Evolutionary conservation across 768 basidiomycete genomes (phyloP).

Genomic region (Epithele typhae): DNA sequence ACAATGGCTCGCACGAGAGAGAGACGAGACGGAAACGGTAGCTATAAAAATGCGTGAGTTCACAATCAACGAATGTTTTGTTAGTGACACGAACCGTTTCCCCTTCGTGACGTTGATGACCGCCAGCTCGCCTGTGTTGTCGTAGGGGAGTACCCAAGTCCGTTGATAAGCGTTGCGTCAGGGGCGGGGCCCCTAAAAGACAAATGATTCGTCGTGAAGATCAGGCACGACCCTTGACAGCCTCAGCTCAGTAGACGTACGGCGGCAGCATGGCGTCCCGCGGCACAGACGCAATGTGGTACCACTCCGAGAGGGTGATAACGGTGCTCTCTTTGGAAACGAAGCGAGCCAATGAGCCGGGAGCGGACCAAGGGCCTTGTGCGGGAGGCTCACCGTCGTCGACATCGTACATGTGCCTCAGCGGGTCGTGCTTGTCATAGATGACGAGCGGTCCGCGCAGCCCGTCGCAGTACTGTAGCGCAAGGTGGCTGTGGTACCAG

Average conservation of each 20-base stretch:
- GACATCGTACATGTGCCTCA: conserved; percentile 23
- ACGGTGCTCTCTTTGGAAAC: conserved; percentile 35
- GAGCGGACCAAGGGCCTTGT: neutral
- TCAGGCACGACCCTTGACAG: conserved; percentile 2
- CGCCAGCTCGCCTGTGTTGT: conserved; percentile 30
- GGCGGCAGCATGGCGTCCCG: no score
- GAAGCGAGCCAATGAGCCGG: neutral
- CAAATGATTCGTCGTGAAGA: conserved; percentile 11
- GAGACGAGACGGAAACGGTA: conserved; percentile 37
- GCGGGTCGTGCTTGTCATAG: conserved; percentile 27
- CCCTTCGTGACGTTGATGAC: conserved; percentile 19
- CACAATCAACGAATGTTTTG: neutral
- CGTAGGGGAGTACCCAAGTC: conserved; percentile 35
- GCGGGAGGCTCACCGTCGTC: conserved; percentile 19
- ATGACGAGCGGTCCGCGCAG: conserved; percentile 32
- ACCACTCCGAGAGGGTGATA: conserved; percentile 46
- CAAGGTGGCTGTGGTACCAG: conserved; percentile 41
- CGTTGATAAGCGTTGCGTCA: conserved; percentile 43
- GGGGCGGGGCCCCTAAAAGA: conserved; percentile 15
- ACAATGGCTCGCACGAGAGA: conserved; percentile 42
- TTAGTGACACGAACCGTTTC: conserved; percentile 10
- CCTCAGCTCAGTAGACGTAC: no score
- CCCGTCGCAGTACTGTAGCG: conserved; percentile 38
- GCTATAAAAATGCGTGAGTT: conserved; percentile 5
- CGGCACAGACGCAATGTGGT: conserved; percentile 16